Evolutionary conservation across 225 moss, liverwort and hornwort species (phyloP).

Genomic region (Pseudoscleropodium purum): DNA sequence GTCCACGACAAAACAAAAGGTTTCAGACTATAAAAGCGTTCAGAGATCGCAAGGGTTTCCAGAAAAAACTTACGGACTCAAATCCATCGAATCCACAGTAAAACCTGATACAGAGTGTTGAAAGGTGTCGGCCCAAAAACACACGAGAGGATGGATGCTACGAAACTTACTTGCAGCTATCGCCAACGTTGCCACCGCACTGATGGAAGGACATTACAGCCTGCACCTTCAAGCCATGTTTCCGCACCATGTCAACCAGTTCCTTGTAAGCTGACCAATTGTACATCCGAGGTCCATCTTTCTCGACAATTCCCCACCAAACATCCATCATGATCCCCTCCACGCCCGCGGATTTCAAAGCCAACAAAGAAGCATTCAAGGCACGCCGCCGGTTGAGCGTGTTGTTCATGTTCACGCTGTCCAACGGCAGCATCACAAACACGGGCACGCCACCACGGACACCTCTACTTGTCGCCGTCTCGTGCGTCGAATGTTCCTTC

Average conservation of each 20-base stretch:
- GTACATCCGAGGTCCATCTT: conserved; percentile 51
- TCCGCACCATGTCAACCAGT: conserved; percentile 47
- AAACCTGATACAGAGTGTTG: background rate
- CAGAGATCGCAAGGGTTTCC: background rate
- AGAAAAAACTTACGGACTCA: no score
- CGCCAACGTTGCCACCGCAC: conserved; percentile 78
- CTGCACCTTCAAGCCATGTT: conserved; percentile 65
- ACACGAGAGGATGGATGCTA: background rate
- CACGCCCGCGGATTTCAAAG: conserved; percentile 62
- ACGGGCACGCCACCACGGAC: conserved; percentile 61
- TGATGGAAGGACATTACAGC: conserved; percentile 85
- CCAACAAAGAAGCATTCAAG: conserved; percentile 56
- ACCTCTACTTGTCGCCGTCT: conserved; percentile 58
- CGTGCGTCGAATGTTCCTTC: conserved; percentile 50
- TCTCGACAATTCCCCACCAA: conserved; percentile 91
- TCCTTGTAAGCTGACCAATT: conserved; percentile 75
- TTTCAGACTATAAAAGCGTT: no score
- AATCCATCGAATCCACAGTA: no score
- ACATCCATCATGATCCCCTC: conserved; percentile 91
- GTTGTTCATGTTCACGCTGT: conserved; percentile 62
- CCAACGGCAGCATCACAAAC: conserved; percentile 69
- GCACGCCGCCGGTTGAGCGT: conserved; percentile 55
- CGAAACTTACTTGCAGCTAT: conserved; percentile 58
- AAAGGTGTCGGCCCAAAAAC: background rate
- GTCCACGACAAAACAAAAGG: background rate